phyloP scores from a whole-genome alignment of 148 eudicot genomes.

The Linanthus parryae region DNA sequence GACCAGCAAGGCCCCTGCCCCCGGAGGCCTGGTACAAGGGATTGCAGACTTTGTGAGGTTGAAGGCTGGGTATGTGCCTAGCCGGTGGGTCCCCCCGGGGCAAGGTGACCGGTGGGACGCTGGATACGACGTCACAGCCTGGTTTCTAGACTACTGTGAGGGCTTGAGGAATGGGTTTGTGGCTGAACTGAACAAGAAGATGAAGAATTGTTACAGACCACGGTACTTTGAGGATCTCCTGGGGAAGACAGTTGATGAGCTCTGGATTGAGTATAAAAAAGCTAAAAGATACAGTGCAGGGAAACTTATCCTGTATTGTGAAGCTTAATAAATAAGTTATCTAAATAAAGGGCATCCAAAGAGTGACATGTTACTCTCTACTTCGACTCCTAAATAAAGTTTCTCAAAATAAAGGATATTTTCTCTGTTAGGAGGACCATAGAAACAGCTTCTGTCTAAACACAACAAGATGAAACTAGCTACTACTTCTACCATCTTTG shows the following conservation, averaged over 20 bases:
- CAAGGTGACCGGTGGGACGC: slow-evolving; percentile 12
- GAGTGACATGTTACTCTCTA: no score
- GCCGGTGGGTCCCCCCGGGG: not conserved
- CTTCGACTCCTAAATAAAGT: no score
- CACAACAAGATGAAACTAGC: no score
- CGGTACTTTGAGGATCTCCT: slow-evolving; percentile 13
- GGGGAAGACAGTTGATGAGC: slow-evolving; percentile 11
- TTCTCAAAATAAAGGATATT: no score
- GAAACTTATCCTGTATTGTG: no score
- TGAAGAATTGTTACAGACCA: slow-evolving; percentile 9
- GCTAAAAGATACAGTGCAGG: not conserved
- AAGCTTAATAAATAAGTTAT: no score
- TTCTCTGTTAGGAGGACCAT: no score
- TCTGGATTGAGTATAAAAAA: slow-evolving; percentile 17
- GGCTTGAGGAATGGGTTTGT: no score
- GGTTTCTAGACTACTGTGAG: slow-evolving; percentile 12
- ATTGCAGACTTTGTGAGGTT: slow-evolving; percentile 13
- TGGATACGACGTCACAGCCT: slow-evolving; percentile 14
- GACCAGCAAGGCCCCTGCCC: slow-evolving; percentile 13
- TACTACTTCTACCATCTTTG: no score
- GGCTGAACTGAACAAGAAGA: no score
- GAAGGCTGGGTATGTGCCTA: slow-evolving; percentile 6
- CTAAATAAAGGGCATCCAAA: no score
- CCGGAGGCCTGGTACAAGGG: slow-evolving; percentile 18
- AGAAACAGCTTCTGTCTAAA: no score